These are phyloP conservation scores for Colletotrichum sp. DNA, from an alignment of 2,329 filamentous ascomycete species.

Conservation along the genomic window DNA sequence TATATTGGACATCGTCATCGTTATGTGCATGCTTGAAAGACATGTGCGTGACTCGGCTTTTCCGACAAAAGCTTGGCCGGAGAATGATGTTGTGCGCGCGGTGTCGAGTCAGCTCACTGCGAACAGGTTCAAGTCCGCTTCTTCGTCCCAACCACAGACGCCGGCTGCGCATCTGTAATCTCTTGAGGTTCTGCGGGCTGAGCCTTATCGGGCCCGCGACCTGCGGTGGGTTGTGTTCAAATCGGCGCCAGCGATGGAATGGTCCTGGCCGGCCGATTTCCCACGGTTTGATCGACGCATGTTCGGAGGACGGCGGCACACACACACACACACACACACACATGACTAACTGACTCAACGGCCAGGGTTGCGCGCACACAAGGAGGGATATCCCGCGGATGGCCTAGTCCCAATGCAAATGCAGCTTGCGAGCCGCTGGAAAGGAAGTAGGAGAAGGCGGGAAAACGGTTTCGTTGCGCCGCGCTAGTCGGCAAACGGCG, in stretches of 20 bases:
- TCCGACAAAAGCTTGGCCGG: neutral
- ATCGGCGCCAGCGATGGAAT: neutral
- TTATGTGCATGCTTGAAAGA: neutral
- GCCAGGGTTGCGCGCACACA: neutral
- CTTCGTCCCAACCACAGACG: neutral
- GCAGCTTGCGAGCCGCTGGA: neutral
- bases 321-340: neutral
- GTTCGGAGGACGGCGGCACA: neutral
- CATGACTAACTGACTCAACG: conserved; percentile 9
- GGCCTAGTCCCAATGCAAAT: neutral
- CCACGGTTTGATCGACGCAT: conserved; percentile 10
- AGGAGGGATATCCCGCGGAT: neutral
- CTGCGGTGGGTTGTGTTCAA: neutral
- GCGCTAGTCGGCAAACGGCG: neutral
- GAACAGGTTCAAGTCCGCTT: neutral
- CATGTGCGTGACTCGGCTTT: neutral
- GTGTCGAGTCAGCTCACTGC: neutral
- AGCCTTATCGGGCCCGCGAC: conserved; percentile 3
- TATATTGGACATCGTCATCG: neutral
- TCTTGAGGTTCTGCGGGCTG: neutral
- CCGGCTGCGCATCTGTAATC: neutral
- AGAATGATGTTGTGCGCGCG: neutral
- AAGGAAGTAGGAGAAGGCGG: neutral
- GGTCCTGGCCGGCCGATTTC: neutral
- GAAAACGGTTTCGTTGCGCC: neutral